phyloP scores from a whole-genome alignment of 768 basidiomycete genomes.

The Roridomyces roridus region DNA sequence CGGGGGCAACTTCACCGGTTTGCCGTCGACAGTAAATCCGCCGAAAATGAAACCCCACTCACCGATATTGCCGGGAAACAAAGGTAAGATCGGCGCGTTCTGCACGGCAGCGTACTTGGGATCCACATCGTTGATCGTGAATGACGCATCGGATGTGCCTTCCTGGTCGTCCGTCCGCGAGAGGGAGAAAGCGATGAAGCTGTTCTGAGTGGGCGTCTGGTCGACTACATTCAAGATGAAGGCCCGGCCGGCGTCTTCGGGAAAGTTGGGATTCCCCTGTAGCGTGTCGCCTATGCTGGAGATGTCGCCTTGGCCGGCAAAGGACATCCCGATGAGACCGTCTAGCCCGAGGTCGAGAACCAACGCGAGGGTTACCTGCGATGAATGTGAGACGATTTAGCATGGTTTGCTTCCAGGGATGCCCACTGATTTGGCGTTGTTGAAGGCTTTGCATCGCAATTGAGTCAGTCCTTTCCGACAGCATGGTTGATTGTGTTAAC shows the following conservation, averaged over 20 bases:
- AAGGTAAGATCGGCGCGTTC: not conserved
- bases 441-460: too few relatives aligned
- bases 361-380: too few relatives aligned
- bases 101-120: not conserved
- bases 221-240: constrained; percentile 13
- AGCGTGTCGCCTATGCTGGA: too few relatives aligned
- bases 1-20: not conserved
- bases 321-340: too few relatives aligned
- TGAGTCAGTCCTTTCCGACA: too few relatives aligned
- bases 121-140: constrained; percentile 10
- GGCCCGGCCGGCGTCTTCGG: not conserved
- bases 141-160: not conserved
- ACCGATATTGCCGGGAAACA: not conserved
- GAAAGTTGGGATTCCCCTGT: too few relatives aligned
- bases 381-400: too few relatives aligned
- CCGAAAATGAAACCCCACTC: not conserved
- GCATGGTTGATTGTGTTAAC: too few relatives aligned
- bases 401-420: too few relatives aligned
- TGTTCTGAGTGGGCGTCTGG: not conserved
- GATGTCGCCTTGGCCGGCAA: too few relatives aligned
- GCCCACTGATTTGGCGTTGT: too few relatives aligned
- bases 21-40: not conserved
- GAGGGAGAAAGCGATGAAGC: constrained; percentile 3
- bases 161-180: constrained; percentile 6
- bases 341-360: too few relatives aligned